These are phyloP conservation scores for Xerocomus spinulosus DNA, from an alignment of 768 basidiomycete species.

Conservation along the genomic window DNA sequence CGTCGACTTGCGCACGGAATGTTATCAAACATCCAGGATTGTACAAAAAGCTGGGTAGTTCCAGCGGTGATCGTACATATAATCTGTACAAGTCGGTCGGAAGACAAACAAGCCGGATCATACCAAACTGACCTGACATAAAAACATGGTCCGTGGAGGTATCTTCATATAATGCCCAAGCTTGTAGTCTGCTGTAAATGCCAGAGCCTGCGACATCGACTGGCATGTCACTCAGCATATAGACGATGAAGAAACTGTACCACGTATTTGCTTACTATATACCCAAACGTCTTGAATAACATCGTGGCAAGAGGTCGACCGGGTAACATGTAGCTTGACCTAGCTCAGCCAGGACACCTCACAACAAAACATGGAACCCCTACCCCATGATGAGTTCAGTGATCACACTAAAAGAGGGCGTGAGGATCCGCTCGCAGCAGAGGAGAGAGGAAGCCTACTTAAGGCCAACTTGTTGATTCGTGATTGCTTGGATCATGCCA, in stretches of 20 bases:
- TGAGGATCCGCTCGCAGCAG: neutral
- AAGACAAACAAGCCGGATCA: neutral
- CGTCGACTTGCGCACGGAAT: slow-evolving; percentile 42
- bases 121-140: slow-evolving; percentile 44
- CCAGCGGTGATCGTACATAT: slow-evolving; percentile 64
- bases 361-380: neutral
- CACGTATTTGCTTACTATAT: slow-evolving; percentile 40
- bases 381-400: slow-evolving; percentile 74
- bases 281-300: slow-evolving; percentile 84
- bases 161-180: slow-evolving; percentile 65
- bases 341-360: neutral
- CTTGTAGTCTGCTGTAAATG: slow-evolving; percentile 74
- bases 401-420: slow-evolving; percentile 45
- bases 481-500: slow-evolving; percentile 65
- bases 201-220: slow-evolving; percentile 45
- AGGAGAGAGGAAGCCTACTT: slow-evolving; percentile 29
- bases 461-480: slow-evolving; percentile 75
- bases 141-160: slow-evolving; percentile 71
- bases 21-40: slow-evolving; percentile 63
- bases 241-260: neutral
- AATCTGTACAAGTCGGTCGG: slow-evolving; percentile 34
- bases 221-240: slow-evolving; percentile 4
- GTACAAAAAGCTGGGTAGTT: slow-evolving; percentile 71
- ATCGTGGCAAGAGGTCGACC: slow-evolving; percentile 78
- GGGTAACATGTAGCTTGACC: slow-evolving; percentile 55